Conservation (phyloP, 306 rosid species). For the Dalbergia oliveri region DNA sequence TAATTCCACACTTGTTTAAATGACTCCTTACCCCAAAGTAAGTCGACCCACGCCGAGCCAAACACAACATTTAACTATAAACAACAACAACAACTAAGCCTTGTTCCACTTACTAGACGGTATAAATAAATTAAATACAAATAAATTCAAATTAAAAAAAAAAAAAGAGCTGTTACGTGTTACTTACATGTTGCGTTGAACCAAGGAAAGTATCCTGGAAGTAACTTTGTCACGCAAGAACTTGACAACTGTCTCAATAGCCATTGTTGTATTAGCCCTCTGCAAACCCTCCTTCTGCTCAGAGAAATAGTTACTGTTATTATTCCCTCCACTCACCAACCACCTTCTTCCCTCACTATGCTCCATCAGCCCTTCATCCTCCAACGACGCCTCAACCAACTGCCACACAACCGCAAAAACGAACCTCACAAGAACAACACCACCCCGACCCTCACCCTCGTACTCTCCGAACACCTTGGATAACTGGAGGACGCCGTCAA, state of each 20-base stretch:
- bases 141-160: no score
- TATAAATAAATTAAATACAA: no score
- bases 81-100: no score
- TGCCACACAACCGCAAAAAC: constrained; percentile 72
- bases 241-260: constrained; percentile 71
- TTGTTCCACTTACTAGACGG: no score
- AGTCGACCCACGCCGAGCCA: no score
- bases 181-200: constrained; percentile 71
- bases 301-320: constrained; percentile 32
- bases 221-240: constrained; percentile 70
- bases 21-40: no score
- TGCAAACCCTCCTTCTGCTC: constrained; percentile 59
- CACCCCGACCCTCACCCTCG: neutral
- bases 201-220: constrained; percentile 76
- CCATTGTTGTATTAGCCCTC: constrained; percentile 64
- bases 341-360: constrained; percentile 47
- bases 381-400: constrained; percentile 82
- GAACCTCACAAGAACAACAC: constrained; percentile 69
- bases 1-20: no score
- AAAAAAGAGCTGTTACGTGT: no score
- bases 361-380: constrained; percentile 80
- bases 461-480: constrained; percentile 24
- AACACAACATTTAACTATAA: no score
- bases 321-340: neutral
- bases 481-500: constrained; percentile 67